Conservation (phyloP, 768 basidiomycete species). For the Amanita rubescens region DNA sequence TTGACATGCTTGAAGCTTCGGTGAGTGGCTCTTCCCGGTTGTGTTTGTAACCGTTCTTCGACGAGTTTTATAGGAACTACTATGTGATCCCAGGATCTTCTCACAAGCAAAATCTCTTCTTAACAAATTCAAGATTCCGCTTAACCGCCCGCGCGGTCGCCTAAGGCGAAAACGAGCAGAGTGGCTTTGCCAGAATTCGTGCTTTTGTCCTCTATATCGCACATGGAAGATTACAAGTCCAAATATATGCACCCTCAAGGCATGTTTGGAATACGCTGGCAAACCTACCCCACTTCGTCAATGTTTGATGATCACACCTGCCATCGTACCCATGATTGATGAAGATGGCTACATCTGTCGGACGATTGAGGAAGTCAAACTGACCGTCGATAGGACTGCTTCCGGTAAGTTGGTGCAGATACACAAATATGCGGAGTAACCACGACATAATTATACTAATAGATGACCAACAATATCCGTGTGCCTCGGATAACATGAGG, state of each 20-base stretch:
- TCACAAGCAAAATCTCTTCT: not conserved
- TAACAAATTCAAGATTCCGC: not conserved
- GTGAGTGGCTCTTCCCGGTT: not conserved
- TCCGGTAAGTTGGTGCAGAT: not conserved
- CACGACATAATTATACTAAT: not conserved
- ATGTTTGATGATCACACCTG: conserved; percentile 1
- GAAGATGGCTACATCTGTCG: not conserved
- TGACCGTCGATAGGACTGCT: not conserved
- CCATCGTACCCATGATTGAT: not conserved
- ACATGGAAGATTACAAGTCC: not conserved
- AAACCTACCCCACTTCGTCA: not conserved
- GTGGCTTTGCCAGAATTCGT: not conserved
- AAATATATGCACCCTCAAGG: not conserved
- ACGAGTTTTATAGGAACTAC: not conserved
- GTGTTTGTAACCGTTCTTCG: too few relatives aligned
- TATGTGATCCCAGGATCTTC: not conserved
- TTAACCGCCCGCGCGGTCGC: not conserved
- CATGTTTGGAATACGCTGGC: not conserved
- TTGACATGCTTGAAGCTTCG: not conserved
- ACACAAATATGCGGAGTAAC: not conserved
- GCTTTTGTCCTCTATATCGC: not conserved
- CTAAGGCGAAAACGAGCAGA: too few relatives aligned
- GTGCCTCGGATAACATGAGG: not conserved
- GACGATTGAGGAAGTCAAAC: not conserved
- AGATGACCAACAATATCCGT: too few relatives aligned